phyloP scores from a whole-genome alignment of 2,329 filamentous ascomycete genomes.

The Fusarium newnesense region DNA sequence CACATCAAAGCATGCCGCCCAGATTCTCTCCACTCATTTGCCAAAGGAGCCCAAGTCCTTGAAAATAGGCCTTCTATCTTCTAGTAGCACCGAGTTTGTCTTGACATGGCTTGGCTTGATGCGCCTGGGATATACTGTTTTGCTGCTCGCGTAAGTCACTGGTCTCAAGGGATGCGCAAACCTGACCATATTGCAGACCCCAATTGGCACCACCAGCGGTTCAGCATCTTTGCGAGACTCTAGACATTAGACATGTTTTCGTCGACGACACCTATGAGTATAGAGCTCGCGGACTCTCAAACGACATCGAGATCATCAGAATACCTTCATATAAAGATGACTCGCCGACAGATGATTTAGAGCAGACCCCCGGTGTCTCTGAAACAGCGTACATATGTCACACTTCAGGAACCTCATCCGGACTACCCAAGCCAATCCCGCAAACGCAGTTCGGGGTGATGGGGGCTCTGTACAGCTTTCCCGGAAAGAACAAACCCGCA shows the following conservation, averaged over 20 bases:
- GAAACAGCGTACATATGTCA: constrained; percentile 69
- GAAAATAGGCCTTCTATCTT: constrained; percentile 59
- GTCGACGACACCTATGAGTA: constrained; percentile 50
- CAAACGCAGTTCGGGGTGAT: constrained; percentile 66
- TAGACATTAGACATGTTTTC: constrained; percentile 56
- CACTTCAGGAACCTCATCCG: constrained; percentile 73
- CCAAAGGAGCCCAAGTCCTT: neutral
- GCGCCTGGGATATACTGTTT: constrained; percentile 61
- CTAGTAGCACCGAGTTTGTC: constrained; percentile 67
- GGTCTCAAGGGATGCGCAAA: rapidly evolving
- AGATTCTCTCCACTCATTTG: constrained; percentile 14
- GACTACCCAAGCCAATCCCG: constrained; percentile 70
- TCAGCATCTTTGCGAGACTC: constrained; percentile 61
- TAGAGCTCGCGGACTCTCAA: neutral
- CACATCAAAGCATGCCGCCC: constrained; percentile 50
- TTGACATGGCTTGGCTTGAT: constrained; percentile 70
- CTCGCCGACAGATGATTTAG: neutral
- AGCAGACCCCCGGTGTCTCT: neutral
- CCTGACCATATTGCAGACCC: constrained; percentile 50
- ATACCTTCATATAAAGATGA: constrained; percentile 15
- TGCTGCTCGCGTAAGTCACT: constrained; percentile 63
- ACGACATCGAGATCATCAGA: constrained; percentile 9
- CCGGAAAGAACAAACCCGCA: constrained; percentile 49
- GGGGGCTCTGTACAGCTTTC: constrained; percentile 63
- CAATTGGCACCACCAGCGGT: constrained; percentile 59